phyloP scores from a whole-genome alignment of 2,329 filamentous ascomycete species.

The Cadophora malorum region DNA sequence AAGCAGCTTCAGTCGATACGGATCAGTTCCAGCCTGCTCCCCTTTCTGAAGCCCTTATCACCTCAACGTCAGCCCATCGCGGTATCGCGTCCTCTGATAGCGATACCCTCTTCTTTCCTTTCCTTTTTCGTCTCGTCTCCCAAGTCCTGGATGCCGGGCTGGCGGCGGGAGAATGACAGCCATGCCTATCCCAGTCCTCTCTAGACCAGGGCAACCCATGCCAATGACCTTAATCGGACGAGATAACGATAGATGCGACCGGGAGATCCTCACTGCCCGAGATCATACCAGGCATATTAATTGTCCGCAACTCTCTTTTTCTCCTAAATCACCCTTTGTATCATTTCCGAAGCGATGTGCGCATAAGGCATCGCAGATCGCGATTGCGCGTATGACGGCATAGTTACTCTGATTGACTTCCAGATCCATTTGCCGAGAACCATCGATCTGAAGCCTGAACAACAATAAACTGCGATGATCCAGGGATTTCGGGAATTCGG shows the following conservation, averaged over 20 bases:
- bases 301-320: constrained; percentile 23
- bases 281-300: constrained; percentile 20
- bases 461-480: constrained; percentile 25
- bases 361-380: constrained; percentile 28
- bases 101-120: constrained; percentile 7
- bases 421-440: constrained; percentile 17
- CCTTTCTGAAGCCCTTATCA: not conserved
- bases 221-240: constrained; percentile 36
- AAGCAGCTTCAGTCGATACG: constrained; percentile 12
- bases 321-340: constrained; percentile 12
- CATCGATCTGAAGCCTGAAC: constrained; percentile 16
- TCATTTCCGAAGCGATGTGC: constrained; percentile 3
- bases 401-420: constrained; percentile 27
- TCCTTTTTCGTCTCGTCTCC: constrained; percentile 13
- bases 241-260: constrained; percentile 27
- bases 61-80: constrained; percentile 6
- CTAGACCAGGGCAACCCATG: constrained; percentile 31
- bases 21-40: constrained; percentile 11
- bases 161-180: constrained; percentile 16
- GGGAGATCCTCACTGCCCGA: constrained; percentile 16
- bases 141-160: constrained; percentile 14
- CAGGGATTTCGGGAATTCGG: constrained; percentile 20
- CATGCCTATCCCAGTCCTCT: constrained; percentile 9
- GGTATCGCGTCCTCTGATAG: constrained; percentile 14
- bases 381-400: constrained; percentile 39